Evolutionary conservation across 768 basidiomycete genomes (phyloP), one percentile per base, ranked within the genome.

Genomic region (Boletus tylopilopsis): DNA sequence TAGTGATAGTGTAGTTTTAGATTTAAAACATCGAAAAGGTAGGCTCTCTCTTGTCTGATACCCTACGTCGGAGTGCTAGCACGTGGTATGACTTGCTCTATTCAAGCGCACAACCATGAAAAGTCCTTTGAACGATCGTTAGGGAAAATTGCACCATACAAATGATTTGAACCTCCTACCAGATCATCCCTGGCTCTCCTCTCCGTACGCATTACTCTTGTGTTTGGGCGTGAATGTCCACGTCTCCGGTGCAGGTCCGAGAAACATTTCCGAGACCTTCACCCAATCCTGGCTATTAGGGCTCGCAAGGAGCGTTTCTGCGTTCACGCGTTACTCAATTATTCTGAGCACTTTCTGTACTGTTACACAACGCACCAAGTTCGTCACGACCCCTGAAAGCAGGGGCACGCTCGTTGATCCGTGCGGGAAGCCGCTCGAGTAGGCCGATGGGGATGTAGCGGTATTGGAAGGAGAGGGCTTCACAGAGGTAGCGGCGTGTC

Each of bases 401-500:
- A 0, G 92, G 91, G 0, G 94, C 83, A 11, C 96, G 82, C 49
- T 98, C 94, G 63, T 98, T 98, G 57, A 99, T 82, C 51, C 78
- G 76, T 3, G 76, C 80, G 0, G 95, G 94, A 22, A 94, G 71
- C 1, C 63, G 71, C 65, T 99, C 94, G 18, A 98, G 78, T 7
- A 99, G 72, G 0, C 96, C 96, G 40, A 98, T 85, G 7, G 96
- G 96, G 40, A 97, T 73, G 64, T 99, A 99, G 38, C 96, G 90
- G 67, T 95, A 87, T 61, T 94, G 91, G 77, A 98, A 99, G 0
- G 93, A 95, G 2, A 99, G 76, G 0, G 92, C 85, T 71, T 98
- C 96, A 65, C 91, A 94, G 12, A 98, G 81, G 71, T 94, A 99
- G 48, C 96, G 79, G 22, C 96, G 80, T 0, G 94, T 87, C 10